Evolutionary conservation across 139 green algal genomes (phyloP).

Genomic region (Parachlorella kessleri): DNA sequence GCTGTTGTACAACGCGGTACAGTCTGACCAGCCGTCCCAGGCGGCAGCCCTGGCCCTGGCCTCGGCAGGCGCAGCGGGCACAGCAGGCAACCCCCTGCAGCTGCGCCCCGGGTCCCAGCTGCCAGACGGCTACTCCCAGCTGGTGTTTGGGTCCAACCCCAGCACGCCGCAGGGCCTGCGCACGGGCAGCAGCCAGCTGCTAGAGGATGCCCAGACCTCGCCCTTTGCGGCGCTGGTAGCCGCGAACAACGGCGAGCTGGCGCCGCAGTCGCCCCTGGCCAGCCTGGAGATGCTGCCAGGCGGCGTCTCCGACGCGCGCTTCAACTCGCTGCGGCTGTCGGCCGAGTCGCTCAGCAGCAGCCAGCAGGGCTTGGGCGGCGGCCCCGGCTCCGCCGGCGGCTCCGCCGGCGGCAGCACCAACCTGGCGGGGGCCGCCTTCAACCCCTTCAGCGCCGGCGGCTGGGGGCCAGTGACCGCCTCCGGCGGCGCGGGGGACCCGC

Average conservation of each 20-base stretch:
- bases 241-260: neutral
- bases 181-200: neutral
- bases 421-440: too few relatives aligned
- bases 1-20: constrained; percentile 25
- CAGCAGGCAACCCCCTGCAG: neutral
- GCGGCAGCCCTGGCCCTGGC: neutral
- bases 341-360: neutral
- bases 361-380: neutral
- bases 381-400: neutral
- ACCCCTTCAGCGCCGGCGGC: neutral
- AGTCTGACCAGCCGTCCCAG: neutral
- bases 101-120: neutral
- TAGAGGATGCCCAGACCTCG: neutral
- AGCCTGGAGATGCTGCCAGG: too few relatives aligned
- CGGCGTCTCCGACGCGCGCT: too few relatives aligned
- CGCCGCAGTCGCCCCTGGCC: too few relatives aligned
- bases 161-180: too few relatives aligned
- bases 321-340: neutral
- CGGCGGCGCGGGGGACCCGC: neutral
- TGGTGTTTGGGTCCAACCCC: neutral
- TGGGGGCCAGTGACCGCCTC: neutral
- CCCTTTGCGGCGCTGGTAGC: neutral
- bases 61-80: too few relatives aligned
- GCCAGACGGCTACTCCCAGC: neutral
- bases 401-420: neutral